Conservation (phyloP, 345 rosid species). For the Durio zibethinus region DNA sequence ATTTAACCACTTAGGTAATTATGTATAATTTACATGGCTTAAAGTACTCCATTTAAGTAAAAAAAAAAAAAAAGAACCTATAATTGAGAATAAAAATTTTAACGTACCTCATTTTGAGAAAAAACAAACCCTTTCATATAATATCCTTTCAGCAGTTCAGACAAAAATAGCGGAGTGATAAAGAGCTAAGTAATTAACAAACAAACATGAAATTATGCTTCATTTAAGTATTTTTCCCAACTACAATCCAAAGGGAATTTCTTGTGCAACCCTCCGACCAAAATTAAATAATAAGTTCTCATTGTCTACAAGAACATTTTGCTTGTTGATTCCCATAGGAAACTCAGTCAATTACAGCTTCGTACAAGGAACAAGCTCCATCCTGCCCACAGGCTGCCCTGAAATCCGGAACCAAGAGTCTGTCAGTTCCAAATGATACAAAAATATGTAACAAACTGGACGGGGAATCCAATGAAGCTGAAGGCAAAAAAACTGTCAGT, state of each 20-base stretch:
- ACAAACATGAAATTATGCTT: not conserved
- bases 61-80: too few relatives aligned
- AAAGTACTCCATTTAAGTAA: too few relatives aligned
- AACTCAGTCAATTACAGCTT: conserved; percentile 9
- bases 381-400: not conserved
- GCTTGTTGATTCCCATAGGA: not conserved
- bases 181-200: not conserved
- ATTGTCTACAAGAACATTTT: not conserved
- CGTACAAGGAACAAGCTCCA: not conserved
- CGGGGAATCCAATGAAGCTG: not conserved
- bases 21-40: too few relatives aligned
- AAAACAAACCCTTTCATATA: not conserved
- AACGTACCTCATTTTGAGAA: too few relatives aligned
- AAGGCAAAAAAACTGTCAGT: not conserved
- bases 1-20: too few relatives aligned
- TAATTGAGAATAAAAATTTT: too few relatives aligned
- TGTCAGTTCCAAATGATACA: not conserved
- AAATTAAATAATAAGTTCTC: not conserved
- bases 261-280: not conserved
- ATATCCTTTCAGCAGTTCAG: too few relatives aligned
- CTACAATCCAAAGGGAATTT: not conserved
- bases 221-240: not conserved
- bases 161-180: not conserved
- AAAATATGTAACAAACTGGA: not conserved
- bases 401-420: not conserved